Base-by-base conservation (phyloP, 257 asterid genomes). In the Solanum megistacrolobum region DNA sequence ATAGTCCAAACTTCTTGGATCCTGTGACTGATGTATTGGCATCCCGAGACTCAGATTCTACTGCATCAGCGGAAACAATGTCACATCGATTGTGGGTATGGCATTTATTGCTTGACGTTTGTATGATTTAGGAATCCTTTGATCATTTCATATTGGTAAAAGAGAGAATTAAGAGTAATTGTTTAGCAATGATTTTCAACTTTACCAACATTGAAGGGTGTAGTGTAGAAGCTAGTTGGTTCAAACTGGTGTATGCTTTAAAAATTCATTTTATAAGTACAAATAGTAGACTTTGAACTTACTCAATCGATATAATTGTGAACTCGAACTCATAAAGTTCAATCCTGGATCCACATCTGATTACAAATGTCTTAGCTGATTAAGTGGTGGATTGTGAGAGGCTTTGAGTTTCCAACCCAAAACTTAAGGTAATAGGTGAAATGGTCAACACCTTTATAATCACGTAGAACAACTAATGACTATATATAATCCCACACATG, bases 51-150 rank as follows among this genome's bases (percentile, higher is more conserved):
- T 89, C 95, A 8, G 86, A 92, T 32, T 85, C 92, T 3, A 27
- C 94, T 11, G 89, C 89, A 18, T 92, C 95, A 2, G 88, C 94
- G 0, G 98, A 92, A 93, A 91, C 93, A 36, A 89, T 94, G 93
- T 97, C 99, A 27, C 98, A 96, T 94, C 92, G 99, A 79, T 96
- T 93, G 84, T 97, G 99, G 99, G 99, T 97, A 94, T 82, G 88
- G 6, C 23, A 31, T 83, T 8, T 29, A 81, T n/a, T 86, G 16
- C 84, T 76, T 34, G 46, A 5, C 29, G 9, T 52, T 31, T 83
- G 29, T 55, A 21, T 72, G 25, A 58, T 29, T 32, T 60, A 38
- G 71, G 69, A 73, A 34, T 21, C 9, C 29, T 73, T 73, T 35
- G 48, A 35, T 5, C 31, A 35, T 34, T 20, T 73, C 48, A 73